Conservation (phyloP, 2,329 filamentous ascomycete species). For the Colletotrichum truncatum region DNA sequence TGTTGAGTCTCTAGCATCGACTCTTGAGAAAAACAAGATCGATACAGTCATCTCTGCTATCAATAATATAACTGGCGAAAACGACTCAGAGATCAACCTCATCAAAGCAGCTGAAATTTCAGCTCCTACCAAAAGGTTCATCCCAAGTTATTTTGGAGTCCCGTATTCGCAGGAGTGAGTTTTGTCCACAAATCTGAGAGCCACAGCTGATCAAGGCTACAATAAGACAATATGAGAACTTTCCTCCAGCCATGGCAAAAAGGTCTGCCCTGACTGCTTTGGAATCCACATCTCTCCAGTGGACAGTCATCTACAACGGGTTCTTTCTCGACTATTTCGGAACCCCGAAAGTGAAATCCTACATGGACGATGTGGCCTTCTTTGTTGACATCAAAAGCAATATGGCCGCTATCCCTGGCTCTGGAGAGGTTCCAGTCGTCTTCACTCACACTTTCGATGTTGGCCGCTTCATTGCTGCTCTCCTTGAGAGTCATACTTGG, state of each 20-base stretch:
- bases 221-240: background rate
- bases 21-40: conserved; percentile 45
- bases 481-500: conserved; percentile 53
- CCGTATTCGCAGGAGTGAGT: conserved; percentile 42
- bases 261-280: conserved; percentile 32
- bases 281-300: conserved; percentile 43
- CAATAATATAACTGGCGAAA: conserved; percentile 32
- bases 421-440: conserved; percentile 51
- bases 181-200: background rate
- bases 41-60: conserved; percentile 55
- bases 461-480: conserved; percentile 51
- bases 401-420: conserved; percentile 57
- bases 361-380: conserved; percentile 48
- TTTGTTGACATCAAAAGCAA: conserved; percentile 53
- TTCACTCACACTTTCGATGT: conserved; percentile 61
- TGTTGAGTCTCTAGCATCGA: conserved; percentile 29
- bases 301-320: conserved; percentile 47
- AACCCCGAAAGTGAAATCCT: conserved; percentile 44
- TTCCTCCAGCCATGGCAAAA: background rate
- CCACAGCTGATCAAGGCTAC: background rate
- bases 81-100: conserved; percentile 46
- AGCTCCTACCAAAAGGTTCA: conserved; percentile 47
- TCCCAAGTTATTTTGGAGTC: conserved; percentile 52
- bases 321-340: conserved; percentile 57
- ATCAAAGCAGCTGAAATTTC: conserved; percentile 52